phyloP scores from a whole-genome alignment of 2,329 filamentous ascomycete genomes.

The Teratosphaeria nubilosa region DNA sequence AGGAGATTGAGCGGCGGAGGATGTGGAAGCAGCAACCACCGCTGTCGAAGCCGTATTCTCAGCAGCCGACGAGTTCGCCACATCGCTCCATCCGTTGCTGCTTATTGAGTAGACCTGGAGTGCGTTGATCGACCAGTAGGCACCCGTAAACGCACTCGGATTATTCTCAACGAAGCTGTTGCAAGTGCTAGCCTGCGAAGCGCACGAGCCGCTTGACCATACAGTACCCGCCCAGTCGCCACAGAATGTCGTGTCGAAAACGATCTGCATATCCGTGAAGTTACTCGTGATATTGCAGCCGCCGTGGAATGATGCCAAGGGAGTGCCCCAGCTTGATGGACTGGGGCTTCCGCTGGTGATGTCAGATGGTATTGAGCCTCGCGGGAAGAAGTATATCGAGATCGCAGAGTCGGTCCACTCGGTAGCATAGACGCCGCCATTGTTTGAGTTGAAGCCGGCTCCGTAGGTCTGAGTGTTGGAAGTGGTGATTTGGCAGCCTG shows the following conservation, averaged over 20 bases:
- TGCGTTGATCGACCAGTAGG: slow-evolving; percentile 34
- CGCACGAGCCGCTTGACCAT: slow-evolving; percentile 24
- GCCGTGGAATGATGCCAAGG: slow-evolving; percentile 52
- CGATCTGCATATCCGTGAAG: slow-evolving; percentile 33
- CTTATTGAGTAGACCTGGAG: slow-evolving; percentile 28
- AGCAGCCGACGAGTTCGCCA: neutral
- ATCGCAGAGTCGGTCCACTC: slow-evolving; percentile 23
- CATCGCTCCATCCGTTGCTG: neutral
- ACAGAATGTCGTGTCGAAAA: slow-evolving; percentile 55
- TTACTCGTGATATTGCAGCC: slow-evolving; percentile 26
- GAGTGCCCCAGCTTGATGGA: slow-evolving; percentile 52
- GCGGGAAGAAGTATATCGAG: slow-evolving; percentile 28
- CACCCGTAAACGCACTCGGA: slow-evolving; percentile 25
- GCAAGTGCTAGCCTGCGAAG: slow-evolving; percentile 20
- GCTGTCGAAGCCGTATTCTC: neutral
- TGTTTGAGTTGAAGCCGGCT: slow-evolving; percentile 30
- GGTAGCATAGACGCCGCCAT: slow-evolving; percentile 34
- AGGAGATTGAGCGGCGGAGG: slow-evolving; percentile 1
- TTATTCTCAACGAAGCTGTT: slow-evolving; percentile 25
- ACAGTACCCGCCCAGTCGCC: slow-evolving; percentile 30
- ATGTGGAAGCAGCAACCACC: neutral
- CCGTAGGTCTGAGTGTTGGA: slow-evolving; percentile 35
- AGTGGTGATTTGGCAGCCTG: slow-evolving; percentile 34
- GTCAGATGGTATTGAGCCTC: slow-evolving; percentile 24
- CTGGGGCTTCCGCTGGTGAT: slow-evolving; percentile 43